Base-by-base conservation (phyloP, 345 rosid species). In the Turnera subulata region DNA sequence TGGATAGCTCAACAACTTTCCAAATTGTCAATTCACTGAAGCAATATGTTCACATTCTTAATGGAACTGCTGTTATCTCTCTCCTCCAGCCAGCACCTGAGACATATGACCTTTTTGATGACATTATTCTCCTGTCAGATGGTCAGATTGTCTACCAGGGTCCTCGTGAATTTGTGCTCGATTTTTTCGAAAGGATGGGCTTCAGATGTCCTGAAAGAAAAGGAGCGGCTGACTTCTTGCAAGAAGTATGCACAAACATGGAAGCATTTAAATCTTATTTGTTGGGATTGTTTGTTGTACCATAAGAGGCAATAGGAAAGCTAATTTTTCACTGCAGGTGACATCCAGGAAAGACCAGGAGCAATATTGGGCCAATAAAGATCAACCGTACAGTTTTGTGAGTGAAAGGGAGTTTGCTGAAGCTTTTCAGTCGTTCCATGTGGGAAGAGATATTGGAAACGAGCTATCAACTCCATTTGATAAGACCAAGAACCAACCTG, bases 11-110 rank as follows among this genome's bases (percentile, higher is more conserved):
- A 18, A 81, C 86, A 53, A 78, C 84, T 22, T 77, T 81, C 60
- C 86, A 81, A 65, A 80, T 79, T 21, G 74, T 77, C 15, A 56
- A 80, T 42, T 79, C 64, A 46, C 74, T 84, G 44, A 79, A 68
- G 69, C 89, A 81, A 13, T 68, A 73, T 25, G 76, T 79, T 15
- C 78, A 69, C 63, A 67, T 81, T 59, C 55, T 73, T 8, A 70
- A 66, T 44, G 70, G 52, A 52, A 79, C 86, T 32, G 76, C 71
- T 32, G 18, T 84, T 26, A 52, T 81, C 65, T 81, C 86, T 11
- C 86, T 84, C 52, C 90, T 84, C 62, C 90, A 84, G 49, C 84
- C 84, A 39, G 75, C 84, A 53, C 82, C 84, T 0, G 90, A 81
- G 50, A 84, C 80, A 0, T 84, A 74, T 49, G 74, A 81, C 64